Evolutionary conservation across 2,329 filamentous ascomycete species (phyloP).

Genomic region (Clonostachys rosea): DNA sequence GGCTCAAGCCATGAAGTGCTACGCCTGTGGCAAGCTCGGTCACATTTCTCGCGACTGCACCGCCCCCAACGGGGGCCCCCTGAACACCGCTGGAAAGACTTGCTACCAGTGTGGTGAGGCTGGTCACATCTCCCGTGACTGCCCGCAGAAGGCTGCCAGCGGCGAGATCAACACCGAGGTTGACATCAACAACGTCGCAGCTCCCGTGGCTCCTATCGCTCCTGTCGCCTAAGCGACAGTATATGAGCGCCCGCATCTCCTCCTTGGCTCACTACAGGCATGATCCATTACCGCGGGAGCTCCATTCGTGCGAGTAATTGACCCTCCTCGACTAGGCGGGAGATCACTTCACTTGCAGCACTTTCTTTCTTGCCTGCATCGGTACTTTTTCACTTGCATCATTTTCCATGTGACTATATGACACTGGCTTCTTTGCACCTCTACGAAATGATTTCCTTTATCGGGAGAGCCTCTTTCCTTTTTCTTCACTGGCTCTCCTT

Average conservation of each 20-base stretch:
- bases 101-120: slow-evolving; percentile 97
- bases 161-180: slow-evolving; percentile 42
- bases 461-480: neutral
- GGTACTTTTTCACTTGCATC: neutral
- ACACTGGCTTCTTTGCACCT: neutral
- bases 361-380: neutral
- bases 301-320: too few species aligned
- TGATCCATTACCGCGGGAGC: too few species aligned
- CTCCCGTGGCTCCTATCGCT: slow-evolving; percentile 37
- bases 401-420: neutral
- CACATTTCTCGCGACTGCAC: slow-evolving; percentile 95
- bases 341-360: neutral
- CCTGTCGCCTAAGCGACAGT: slow-evolving; percentile 25
- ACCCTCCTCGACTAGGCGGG: neutral
- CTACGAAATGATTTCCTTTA: slow-evolving; percentile 4
- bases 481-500: neutral
- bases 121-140: slow-evolving; percentile 94
- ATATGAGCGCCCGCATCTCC: too few species aligned
- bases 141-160: slow-evolving; percentile 65
- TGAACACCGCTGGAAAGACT: slow-evolving; percentile 95
- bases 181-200: slow-evolving; percentile 33
- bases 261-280: too few species aligned
- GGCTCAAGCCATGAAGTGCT: slow-evolving; percentile 98
- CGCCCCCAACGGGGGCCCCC: slow-evolving; percentile 88
- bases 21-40: slow-evolving; percentile 90